Evolutionary conservation across 352 stramenopile genomes (phyloP), one percentile per base, ranked within the genome.

Genomic region (Globisporangium cederbergense): DNA sequence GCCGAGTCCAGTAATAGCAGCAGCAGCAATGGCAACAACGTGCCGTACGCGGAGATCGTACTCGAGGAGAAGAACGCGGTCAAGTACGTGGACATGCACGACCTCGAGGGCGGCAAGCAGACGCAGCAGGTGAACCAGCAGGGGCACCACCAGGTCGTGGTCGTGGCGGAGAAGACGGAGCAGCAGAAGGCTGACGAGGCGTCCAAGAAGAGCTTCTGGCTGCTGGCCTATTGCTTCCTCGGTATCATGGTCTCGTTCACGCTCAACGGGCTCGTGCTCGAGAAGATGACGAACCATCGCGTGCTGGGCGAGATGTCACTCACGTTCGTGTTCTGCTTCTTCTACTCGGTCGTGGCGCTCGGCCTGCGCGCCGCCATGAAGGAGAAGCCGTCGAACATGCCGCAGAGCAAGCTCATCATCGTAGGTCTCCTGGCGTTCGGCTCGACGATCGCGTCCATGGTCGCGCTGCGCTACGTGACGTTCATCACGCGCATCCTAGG

Each of bases 221-320:
- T 94, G 34, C 66, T 94, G 20, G 71, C 65, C 13, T 93, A 88
- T 65, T 95, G 86, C 72, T 93, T 87, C 66, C 43, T 89, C 13
- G 86, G 86, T 45, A 91, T 93, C 65, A 89, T 93, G 80, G 73
- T 93, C 5, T 91, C 83, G 14, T 95, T 95, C 72, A 88, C 83
- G 55, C 73, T 93, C 9, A 91, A 93, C 68, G 85, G 83, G 4
- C 65, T 95, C 14, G 77, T 92, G 58, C 72, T 95, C 8, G 86
- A 95, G 68, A 91, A 91, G 70, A 83, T 95, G 65, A 92, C 86
- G 51, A 93, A 73, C n/a, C 81, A 90, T 66, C 84, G 86, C 53
- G 83, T 91, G 53, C 67, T 95, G 28, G 79, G 82, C 36, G 85
- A 95, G 51, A 77, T 92, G 72, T 93, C 86, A 62, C 77, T 95